Evolutionary conservation across 2,329 filamentous ascomycete genomes (phyloP), one percentile per base, ranked within the genome.

Genomic region (Sphaerulina populicola): DNA sequence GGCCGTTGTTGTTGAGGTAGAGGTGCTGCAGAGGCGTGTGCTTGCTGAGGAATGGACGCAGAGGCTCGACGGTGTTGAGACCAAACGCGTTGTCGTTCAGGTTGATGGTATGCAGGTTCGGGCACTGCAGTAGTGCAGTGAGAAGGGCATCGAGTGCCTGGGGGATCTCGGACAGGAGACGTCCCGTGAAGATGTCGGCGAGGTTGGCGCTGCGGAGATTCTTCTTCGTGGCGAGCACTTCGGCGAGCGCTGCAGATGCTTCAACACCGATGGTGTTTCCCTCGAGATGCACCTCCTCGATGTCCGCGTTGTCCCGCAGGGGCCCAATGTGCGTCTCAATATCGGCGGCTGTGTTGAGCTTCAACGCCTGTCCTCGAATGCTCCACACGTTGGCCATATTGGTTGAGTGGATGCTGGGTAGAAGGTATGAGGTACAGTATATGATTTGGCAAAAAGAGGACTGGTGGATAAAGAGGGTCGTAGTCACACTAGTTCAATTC

Each of bases 51-150:
- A 98, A 98, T 54, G 87, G 86, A 60, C 95, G 87, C 44, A 98
- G 81, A 8, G 91, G 93, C 33, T 88, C 89, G 69, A 94, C 86
- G 12, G 88, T 95, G 72, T 95, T 96, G 55, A 96, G 81, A 51
- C 93, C 93, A 65, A 98, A 98, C 41, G 93, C 93, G 71, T 98
- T 98, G 72, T 98, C 93, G 72, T 91, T 95, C 37, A 98, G 79
- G 71, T 97, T 94, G 71, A 98, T 80, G 29, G 90, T 96, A 69
- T 86, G 85, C 40, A 98, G 83, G 51, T 87, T 83, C 1, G 86
- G 85, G 48, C 94, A 84, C 65, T 89, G 85, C 51, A 96, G 81
- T 38, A 97, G 82, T 3, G 91, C 85, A 37, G 83, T 89, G 48
- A 98, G 82, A 43, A 98, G 82, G 52, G 81, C 83, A 41, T 86